Conservation (phyloP, 2,329 filamentous ascomycete genomes). For the Elsinoe batatas region DNA sequence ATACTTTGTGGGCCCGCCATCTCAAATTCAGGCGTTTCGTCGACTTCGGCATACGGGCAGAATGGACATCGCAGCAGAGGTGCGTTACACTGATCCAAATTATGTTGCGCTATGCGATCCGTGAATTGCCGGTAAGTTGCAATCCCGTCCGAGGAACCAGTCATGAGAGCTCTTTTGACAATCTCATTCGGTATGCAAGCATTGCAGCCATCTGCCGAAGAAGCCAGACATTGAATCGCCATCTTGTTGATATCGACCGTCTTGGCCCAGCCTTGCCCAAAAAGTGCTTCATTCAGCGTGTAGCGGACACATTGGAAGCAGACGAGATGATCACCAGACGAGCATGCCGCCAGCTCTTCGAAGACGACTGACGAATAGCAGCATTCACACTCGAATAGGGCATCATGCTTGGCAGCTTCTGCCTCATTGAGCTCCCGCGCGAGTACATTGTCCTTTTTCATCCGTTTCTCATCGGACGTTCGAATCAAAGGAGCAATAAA, state of each 20-base stretch:
- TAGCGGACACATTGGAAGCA: constrained; percentile 76
- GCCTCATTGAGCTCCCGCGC: constrained; percentile 39
- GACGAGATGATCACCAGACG: constrained; percentile 57
- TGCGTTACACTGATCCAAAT: constrained; percentile 60
- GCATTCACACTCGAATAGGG: constrained; percentile 61
- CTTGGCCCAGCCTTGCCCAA: constrained; percentile 83
- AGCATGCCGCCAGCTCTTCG: constrained; percentile 66
- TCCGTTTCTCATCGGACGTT: constrained; percentile 30
- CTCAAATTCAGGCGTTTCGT: constrained; percentile 35
- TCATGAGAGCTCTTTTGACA: constrained; percentile 61
- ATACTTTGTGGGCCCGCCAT: constrained; percentile 7
- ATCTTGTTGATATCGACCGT: constrained; percentile 64
- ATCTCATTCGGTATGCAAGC: constrained; percentile 63
- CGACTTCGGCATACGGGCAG: constrained; percentile 82
- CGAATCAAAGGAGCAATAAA: constrained; percentile 35
- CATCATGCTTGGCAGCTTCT: constrained; percentile 37
- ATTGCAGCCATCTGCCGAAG: constrained; percentile 54
- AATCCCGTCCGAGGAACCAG: constrained; percentile 53
- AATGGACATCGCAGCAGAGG: constrained; percentile 79
- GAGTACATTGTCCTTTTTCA: constrained; percentile 31
- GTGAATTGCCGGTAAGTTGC: constrained; percentile 69
- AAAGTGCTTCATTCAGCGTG: constrained; percentile 76
- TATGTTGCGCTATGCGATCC: constrained; percentile 66
- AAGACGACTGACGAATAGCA: constrained; percentile 64
- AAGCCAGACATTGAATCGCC: constrained; percentile 74